These are phyloP conservation scores for Sarcomyxa edulis DNA, from an alignment of 768 basidiomycete species.

Conservation along the genomic window DNA sequence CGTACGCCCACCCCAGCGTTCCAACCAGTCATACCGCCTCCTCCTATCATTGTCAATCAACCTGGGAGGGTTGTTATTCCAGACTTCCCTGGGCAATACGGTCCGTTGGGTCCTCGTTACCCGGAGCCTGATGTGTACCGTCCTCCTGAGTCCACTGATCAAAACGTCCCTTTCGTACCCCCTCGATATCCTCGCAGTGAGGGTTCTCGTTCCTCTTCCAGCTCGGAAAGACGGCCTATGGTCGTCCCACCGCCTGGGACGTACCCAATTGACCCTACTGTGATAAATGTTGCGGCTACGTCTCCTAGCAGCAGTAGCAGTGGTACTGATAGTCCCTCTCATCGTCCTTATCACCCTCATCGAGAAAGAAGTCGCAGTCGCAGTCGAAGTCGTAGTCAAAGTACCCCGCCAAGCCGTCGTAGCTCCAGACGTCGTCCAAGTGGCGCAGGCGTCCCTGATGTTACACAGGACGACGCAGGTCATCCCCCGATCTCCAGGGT, in stretches of 20 bases:
- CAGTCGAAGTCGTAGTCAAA: constrained; percentile 8
- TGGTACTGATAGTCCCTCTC: constrained; percentile 7
- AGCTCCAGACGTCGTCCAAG: constrained; percentile 2
- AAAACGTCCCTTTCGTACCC: too few relatives aligned
- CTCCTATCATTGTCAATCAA: constrained; percentile 4
- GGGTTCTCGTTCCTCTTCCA: too few relatives aligned
- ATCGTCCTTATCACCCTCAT: constrained; percentile 2
- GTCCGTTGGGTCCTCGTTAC: too few relatives aligned
- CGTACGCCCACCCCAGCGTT: constrained; percentile 15
- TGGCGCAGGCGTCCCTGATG: constrained; percentile 7
- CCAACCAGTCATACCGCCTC: constrained; percentile 28
- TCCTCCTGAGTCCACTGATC: too few relatives aligned
- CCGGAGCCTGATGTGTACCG: too few relatives aligned
- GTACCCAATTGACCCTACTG: constrained; percentile 2
- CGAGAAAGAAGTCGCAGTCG: constrained; percentile 6
- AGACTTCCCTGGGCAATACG: too few relatives aligned
- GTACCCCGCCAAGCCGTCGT: too few relatives aligned
- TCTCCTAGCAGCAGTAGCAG: constrained; percentile 9
- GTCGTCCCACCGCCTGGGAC: too few relatives aligned
- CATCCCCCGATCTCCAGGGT: constrained; percentile 11
- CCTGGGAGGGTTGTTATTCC: too few relatives aligned
- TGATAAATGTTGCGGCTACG: constrained; percentile 4
- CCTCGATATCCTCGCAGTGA: too few relatives aligned
- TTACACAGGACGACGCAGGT: too few relatives aligned
- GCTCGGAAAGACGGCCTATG: too few relatives aligned